A percentile compares a stretch with the other conserved stretches of the same genome.
Conservation (phyloP, 768 basidiomycete species). For the Termitomyces sp. region DNA sequence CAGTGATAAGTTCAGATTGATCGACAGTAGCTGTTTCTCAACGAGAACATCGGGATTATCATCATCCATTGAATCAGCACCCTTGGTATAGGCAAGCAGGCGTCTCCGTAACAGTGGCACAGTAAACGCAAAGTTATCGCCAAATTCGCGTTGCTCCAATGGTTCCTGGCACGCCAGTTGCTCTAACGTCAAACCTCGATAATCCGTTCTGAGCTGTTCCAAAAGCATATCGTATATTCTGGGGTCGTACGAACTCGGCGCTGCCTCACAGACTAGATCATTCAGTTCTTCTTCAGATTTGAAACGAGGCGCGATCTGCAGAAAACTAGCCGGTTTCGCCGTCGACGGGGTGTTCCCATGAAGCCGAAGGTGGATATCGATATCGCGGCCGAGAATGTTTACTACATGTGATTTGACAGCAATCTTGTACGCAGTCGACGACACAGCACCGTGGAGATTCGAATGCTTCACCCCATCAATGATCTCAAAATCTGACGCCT, state of each 20-base stretch:
- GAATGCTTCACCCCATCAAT: slow-evolving; percentile 48
- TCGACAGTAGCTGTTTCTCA: slow-evolving; percentile 56
- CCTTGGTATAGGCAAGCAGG: slow-evolving; percentile 42
- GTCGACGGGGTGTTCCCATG: slow-evolving; percentile 27
- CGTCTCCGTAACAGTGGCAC: slow-evolving; percentile 52
- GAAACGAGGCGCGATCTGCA: slow-evolving; percentile 49
- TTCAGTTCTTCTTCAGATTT: slow-evolving; percentile 57
- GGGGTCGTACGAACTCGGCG: slow-evolving; percentile 68
- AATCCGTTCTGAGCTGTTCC: slow-evolving; percentile 40
- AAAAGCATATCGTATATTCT: slow-evolving; percentile 59
- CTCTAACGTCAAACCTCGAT: slow-evolving; percentile 58
- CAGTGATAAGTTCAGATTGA: slow-evolving; percentile 87
- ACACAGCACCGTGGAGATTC: slow-evolving; percentile 54
- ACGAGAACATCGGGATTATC: slow-evolving; percentile 42
- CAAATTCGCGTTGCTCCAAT: slow-evolving; percentile 65
- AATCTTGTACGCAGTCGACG: slow-evolving; percentile 61
- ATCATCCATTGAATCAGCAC: slow-evolving; percentile 32
- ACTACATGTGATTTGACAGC: slow-evolving; percentile 71
- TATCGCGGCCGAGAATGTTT: slow-evolving; percentile 69
- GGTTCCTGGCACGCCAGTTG: slow-evolving; percentile 62
- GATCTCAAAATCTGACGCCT: slow-evolving; percentile 39
- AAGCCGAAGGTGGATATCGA: slow-evolving; percentile 51
- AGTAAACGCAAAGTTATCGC: slow-evolving; percentile 76
- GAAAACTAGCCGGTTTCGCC: slow-evolving; percentile 56
- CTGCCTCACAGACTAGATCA: slow-evolving; percentile 65